Evolutionary conservation across 768 basidiomycete species (phyloP).

Genomic region (Artomyces pyxidatus): DNA sequence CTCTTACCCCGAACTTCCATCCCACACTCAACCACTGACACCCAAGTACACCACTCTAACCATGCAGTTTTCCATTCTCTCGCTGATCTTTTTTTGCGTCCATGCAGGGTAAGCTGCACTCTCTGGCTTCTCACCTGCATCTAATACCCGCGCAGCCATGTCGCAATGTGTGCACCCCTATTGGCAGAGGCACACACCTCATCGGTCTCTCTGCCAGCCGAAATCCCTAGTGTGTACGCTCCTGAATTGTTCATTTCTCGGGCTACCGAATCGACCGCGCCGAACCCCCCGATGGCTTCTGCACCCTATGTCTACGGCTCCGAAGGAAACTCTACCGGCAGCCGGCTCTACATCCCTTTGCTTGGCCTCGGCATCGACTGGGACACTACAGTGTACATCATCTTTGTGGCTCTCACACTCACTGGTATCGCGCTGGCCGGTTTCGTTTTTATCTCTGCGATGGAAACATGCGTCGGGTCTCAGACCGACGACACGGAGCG

Average conservation of each 20-base stretch:
- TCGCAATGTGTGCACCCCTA: too few species aligned
- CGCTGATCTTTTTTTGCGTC: not conserved
- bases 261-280: too few species aligned
- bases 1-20: too few species aligned
- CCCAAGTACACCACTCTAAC: not conserved
- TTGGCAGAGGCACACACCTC: too few species aligned
- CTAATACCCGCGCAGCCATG: not conserved
- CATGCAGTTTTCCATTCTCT: not conserved
- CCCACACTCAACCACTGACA: not conserved
- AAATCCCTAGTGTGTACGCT: too few species aligned
- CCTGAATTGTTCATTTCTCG: too few species aligned
- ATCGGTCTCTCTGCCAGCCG: too few species aligned
- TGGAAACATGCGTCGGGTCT: not conserved
- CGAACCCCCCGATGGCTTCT: too few species aligned
- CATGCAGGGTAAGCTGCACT: not conserved
- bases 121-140: not conserved
- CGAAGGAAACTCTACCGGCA: not conserved
- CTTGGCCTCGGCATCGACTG: not conserved
- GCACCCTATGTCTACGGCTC: not conserved
- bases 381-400: not conserved
- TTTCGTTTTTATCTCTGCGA: not conserved
- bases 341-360: not conserved
- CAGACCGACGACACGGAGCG: not conserved
- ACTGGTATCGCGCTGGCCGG: not conserved
- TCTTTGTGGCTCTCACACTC: not conserved